Conservation (phyloP, 177 flowering plant genomes). For the Vitis hybrid region DNA sequence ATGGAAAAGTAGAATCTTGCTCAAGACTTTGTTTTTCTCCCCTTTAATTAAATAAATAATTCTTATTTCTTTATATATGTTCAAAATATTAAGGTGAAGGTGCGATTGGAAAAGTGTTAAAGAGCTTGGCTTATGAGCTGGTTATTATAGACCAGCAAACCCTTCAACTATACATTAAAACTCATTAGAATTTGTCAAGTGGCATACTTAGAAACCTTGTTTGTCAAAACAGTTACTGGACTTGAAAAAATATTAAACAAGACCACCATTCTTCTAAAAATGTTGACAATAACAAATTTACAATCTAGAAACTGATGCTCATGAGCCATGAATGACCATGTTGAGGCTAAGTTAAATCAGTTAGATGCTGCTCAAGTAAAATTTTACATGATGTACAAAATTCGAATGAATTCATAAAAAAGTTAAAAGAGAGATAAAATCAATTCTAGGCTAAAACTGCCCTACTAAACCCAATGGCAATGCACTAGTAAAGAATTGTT, state of each 20-base stretch:
- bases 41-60: background rate
- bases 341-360: background rate
- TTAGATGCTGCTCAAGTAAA: no score
- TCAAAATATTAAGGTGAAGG: background rate
- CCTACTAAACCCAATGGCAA: no score
- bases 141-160: background rate
- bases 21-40: constrained; percentile 15
- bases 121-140: constrained; percentile 6
- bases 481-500: no score
- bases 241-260: background rate
- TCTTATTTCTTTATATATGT: background rate
- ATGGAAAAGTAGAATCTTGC: constrained; percentile 34
- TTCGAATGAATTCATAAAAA: no score
- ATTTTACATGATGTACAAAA: no score
- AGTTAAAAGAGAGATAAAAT: no score
- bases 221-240: background rate
- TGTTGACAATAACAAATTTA: background rate
- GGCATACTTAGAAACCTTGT: background rate
- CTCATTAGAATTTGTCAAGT: background rate
- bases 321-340: background rate
- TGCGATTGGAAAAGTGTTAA: background rate
- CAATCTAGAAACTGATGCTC: background rate
- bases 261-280: background rate
- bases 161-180: background rate
- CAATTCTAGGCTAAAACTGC: no score